Evolutionary conservation across 495 filamentous ascomycete genomes (phyloP).

Genomic region (Neurospora cerealis): DNA sequence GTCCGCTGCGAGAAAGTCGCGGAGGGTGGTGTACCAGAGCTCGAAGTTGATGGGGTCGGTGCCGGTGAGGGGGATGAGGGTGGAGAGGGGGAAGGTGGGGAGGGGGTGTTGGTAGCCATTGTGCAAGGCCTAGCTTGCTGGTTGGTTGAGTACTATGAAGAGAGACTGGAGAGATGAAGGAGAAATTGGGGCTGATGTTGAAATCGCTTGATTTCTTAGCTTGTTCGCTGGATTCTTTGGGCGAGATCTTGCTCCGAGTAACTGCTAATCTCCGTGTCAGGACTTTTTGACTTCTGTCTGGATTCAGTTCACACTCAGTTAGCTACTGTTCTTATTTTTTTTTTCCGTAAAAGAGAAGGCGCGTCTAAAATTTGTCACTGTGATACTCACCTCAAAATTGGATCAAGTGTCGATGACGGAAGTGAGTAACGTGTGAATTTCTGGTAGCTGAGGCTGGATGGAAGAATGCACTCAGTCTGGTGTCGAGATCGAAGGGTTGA

Average conservation of each 20-base stretch:
- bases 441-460: not conserved
- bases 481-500: not conserved
- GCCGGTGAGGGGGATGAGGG: not conserved
- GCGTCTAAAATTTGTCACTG: not conserved
- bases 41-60: not conserved
- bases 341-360: not conserved
- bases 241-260: too few relatives aligned
- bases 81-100: not conserved
- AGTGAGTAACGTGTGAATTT: not conserved
- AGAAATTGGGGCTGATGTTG: too few relatives aligned
- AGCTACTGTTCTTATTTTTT: too few relatives aligned
- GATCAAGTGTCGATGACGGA: not conserved
- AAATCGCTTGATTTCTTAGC: too few relatives aligned
- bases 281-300: too few relatives aligned
- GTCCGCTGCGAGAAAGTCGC: not conserved
- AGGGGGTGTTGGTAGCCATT: not conserved
- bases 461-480: not conserved
- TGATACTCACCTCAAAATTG: not conserved
- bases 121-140: too few relatives aligned
- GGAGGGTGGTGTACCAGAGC: not conserved
- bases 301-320: too few relatives aligned
- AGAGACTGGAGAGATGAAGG: too few relatives aligned
- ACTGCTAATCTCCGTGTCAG: too few relatives aligned
- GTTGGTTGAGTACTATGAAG: too few relatives aligned
- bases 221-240: too few relatives aligned